phyloP scores from a whole-genome alignment of 331 rosid species.

The Quercus lobata region DNA sequence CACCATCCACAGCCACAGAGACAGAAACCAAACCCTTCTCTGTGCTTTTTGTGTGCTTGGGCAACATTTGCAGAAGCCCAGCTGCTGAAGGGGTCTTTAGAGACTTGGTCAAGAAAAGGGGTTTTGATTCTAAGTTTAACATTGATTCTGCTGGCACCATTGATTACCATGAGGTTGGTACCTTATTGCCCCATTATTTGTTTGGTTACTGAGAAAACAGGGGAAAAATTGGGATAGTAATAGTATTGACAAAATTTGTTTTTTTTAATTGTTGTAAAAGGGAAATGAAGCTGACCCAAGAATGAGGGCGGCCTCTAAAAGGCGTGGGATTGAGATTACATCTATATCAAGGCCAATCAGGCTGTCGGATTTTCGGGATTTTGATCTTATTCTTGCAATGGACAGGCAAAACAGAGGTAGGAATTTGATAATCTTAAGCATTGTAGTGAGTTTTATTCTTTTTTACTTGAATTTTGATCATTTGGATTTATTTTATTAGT shows the following conservation, averaged over 20 bases:
- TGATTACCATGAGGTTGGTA: slow-evolving; percentile 65
- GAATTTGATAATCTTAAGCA: not conserved
- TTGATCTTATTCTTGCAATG: slow-evolving; percentile 93
- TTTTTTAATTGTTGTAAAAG: slow-evolving; percentile 25
- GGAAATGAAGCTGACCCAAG: slow-evolving; percentile 90
- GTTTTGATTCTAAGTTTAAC: slow-evolving; percentile 48
- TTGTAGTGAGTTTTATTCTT: not conserved
- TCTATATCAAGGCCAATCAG: slow-evolving; percentile 80
- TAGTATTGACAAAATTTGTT: not conserved
- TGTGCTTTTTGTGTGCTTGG: slow-evolving; percentile 77
- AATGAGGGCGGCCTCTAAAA: slow-evolving; percentile 86
- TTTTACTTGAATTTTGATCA: not conserved
- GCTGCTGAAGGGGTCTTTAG: slow-evolving; percentile 91
- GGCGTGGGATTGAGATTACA: slow-evolving; percentile 76
- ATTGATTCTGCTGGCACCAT: slow-evolving; percentile 91
- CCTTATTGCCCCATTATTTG: not conserved
- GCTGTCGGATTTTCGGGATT: slow-evolving; percentile 76
- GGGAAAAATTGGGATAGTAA: not conserved
- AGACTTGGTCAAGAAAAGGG: slow-evolving; percentile 65
- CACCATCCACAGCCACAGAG: slow-evolving; percentile 24
- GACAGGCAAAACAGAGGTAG: slow-evolving; percentile 80
- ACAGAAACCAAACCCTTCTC: slow-evolving; percentile 52
- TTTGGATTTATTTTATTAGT: not conserved
- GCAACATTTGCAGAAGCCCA: slow-evolving; percentile 93
- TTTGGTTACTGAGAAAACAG: not conserved